A percentile compares a stretch with the other conserved stretches of the same genome.
These are phyloP conservation scores for Xanthoceras sorbifolium DNA, from an alignment of 345 rosid genomes.

Conservation along the genomic window DNA sequence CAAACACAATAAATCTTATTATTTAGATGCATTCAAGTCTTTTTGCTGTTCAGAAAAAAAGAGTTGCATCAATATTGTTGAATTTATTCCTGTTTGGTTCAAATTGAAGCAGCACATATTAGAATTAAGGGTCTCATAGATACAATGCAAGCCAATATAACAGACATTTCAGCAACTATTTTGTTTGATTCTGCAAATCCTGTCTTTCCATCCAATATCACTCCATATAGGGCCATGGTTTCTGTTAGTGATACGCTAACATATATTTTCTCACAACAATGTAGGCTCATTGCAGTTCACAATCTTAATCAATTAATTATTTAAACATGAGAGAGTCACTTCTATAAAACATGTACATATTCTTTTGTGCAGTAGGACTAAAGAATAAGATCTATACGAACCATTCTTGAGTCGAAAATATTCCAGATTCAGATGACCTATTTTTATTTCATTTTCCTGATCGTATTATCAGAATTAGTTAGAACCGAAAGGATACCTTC, in stretches of 20 bases:
- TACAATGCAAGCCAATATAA: background rate
- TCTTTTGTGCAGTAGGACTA: too few relatives aligned
- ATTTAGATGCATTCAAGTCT: background rate
- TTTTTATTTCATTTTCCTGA: background rate
- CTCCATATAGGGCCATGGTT: too few relatives aligned
- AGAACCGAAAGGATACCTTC: conserved; percentile 51
- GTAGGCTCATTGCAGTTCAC: too few relatives aligned
- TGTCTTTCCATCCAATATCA: background rate
- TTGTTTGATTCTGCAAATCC: background rate
- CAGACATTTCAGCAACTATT: background rate
- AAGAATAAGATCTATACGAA: background rate
- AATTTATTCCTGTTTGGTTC: background rate
- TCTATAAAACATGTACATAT: too few relatives aligned
- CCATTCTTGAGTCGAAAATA: background rate
- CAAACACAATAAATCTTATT: background rate
- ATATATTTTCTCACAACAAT: too few relatives aligned
- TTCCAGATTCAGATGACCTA: background rate
- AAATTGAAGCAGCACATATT: background rate
- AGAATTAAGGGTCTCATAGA: background rate
- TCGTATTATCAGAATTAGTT: background rate
- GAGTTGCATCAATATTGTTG: background rate
- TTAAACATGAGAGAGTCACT: too few relatives aligned
- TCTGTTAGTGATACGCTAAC: too few relatives aligned
- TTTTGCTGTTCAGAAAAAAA: background rate
- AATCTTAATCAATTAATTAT: too few relatives aligned